Conservation (phyloP, 2,329 filamentous ascomycete species). For the Alternaria ethzedia region DNA sequence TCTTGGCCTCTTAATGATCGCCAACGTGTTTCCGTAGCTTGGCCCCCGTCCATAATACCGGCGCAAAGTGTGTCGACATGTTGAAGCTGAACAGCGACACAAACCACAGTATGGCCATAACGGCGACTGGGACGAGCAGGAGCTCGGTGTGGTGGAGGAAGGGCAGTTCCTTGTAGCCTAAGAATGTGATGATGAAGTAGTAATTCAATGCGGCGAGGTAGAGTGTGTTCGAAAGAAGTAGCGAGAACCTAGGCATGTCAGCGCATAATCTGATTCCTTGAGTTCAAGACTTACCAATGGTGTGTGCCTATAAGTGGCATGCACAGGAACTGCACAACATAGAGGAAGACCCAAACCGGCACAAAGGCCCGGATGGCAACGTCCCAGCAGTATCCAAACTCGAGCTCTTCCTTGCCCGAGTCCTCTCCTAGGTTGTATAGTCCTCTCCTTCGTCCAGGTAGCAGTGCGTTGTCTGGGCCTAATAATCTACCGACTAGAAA, state of each 20-base stretch:
- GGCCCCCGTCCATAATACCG: constrained; percentile 58
- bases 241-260: constrained; percentile 52
- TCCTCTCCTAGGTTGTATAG: constrained; percentile 61
- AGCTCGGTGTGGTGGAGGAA: constrained; percentile 72
- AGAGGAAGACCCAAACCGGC: constrained; percentile 70
- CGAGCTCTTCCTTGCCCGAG: constrained; percentile 61
- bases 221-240: constrained; percentile 69
- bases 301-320: constrained; percentile 65
- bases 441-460: constrained; percentile 61
- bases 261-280: neutral
- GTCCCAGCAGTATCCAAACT: constrained; percentile 76
- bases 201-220: constrained; percentile 71
- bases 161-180: constrained; percentile 72
- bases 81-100: constrained; percentile 59
- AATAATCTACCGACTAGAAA: constrained; percentile 68
- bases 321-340: constrained; percentile 70
- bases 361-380: constrained; percentile 72
- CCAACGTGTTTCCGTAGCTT: constrained; percentile 51
- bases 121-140: constrained; percentile 66
- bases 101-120: constrained; percentile 66
- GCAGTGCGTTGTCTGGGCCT: constrained; percentile 61
- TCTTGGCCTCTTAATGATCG: neutral
- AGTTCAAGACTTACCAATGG: constrained; percentile 53
- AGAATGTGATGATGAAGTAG: constrained; percentile 72
- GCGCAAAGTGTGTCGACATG: constrained; percentile 58